Evolutionary conservation across 768 basidiomycete genomes (phyloP).

Genomic region (Mycena latifolia): DNA sequence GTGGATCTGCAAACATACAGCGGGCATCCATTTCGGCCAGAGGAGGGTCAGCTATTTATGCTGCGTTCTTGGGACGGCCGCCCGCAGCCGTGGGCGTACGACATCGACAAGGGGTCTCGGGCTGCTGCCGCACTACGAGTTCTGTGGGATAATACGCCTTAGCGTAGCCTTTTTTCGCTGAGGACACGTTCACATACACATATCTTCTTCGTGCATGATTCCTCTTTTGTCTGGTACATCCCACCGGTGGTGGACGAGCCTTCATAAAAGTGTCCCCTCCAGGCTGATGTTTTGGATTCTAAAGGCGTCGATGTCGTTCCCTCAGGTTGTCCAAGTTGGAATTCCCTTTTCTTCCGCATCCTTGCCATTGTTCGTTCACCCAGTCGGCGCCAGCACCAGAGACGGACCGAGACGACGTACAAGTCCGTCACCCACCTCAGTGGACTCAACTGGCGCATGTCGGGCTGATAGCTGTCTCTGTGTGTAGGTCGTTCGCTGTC

Average conservation of each 20-base stretch:
- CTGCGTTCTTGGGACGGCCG: neutral
- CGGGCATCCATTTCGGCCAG: neutral
- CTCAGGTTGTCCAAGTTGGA: no score
- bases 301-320: no score
- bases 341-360: no score
- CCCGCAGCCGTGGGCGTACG: neutral
- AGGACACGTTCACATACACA: no score
- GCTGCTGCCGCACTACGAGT: neutral
- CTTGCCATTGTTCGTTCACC: no score
- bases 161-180: no score
- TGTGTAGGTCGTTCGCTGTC: slow-evolving; percentile 52
- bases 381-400: no score
- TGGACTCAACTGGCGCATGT: neutral
- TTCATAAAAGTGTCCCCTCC: no score
- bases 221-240: no score
- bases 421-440: slow-evolving; percentile 8
- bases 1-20: neutral
- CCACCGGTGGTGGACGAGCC: no score
- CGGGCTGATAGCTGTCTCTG: neutral
- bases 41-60: neutral
- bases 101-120: neutral
- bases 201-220: no score
- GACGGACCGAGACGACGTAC: slow-evolving; percentile 16
- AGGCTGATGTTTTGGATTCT: no score
- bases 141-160: neutral